A percentile compares a stretch with the other conserved stretches of the same genome.
These are phyloP conservation scores for Xerocomus spinulosus DNA, from an alignment of 768 basidiomycete genomes.

Conservation along the genomic window DNA sequence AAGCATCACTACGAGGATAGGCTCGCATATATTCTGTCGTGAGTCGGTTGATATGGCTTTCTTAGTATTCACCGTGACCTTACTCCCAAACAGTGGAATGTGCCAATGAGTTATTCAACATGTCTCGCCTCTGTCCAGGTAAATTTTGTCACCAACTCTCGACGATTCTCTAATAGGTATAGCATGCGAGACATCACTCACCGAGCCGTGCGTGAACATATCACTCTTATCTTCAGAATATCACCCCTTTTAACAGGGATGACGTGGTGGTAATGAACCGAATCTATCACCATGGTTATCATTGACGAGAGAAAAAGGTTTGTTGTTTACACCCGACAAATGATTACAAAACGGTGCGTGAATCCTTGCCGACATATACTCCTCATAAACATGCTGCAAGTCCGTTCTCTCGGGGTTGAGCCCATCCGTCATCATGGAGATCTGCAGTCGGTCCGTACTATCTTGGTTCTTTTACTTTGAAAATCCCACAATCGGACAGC, in stretches of 20 bases:
- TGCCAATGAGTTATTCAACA: conserved; percentile 78
- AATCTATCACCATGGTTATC: neutral
- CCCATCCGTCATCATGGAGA: conserved; percentile 73
- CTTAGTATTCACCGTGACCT: neutral
- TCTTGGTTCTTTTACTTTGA: neutral
- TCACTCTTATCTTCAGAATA: neutral
- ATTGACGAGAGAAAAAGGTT: conserved; percentile 42
- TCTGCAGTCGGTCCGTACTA: conserved; percentile 62
- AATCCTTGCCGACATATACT: conserved; percentile 14
- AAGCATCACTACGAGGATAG: conserved; percentile 32
- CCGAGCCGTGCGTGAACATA: conserved; percentile 59
- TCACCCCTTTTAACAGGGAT: conserved; percentile 26
- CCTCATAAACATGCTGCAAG: conserved; percentile 34
- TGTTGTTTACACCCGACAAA: conserved; percentile 83
- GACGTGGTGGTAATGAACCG: conserved; percentile 52
- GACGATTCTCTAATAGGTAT: conserved; percentile 2
- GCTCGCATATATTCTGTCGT: conserved; percentile 88
- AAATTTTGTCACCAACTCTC: neutral
- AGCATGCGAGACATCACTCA: conserved; percentile 80
- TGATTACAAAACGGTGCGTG: conserved; percentile 84
- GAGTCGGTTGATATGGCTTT: conserved; percentile 9
- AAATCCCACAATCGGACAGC: conserved; percentile 32
- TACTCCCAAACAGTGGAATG: conserved; percentile 56
- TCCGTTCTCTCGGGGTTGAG: conserved; percentile 80
- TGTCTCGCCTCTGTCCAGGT: conserved; percentile 78